Base-by-base conservation (phyloP, 2,329 filamentous ascomycete species). In the Albophoma yamanashiensis region DNA sequence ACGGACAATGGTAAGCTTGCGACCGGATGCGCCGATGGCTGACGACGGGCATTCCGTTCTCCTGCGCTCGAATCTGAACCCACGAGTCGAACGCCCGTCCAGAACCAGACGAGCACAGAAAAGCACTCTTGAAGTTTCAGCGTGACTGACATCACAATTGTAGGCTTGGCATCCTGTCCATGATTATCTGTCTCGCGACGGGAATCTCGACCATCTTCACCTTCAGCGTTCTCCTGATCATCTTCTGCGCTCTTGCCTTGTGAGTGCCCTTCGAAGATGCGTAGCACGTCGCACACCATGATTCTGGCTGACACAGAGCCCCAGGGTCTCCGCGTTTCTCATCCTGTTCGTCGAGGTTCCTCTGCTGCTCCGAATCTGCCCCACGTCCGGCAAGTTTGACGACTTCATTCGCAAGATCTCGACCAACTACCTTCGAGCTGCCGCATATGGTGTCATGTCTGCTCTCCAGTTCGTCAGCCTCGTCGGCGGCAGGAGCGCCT, bases 401-500 rank as follows among this genome's bases (percentile, higher is more conserved):
- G 79, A 78, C 66, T 88, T 92, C 73, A 93, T 99, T 75, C 92
- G 93, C 75, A 88, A 85, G 70, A 90, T 99, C 79, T 91, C 91
- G 64, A 96, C 92, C 62, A 97, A 97, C 80, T 97, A 92, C 79
- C 95, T 94, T 87, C 92, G 94, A 76, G 93, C 93, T 25, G 89
- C 80, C 61, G 88, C 96, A 71, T 99, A 99, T 76, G 76, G 78
- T 61, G 77, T 84, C 72, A 93, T 97, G 89, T 89, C 85, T 67
- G 71, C 88, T 57, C 74, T 96, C 55, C 92, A 97, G 75, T 97
- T 90, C 84, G 78, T 96, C 61, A 95, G 91, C 73, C 78, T 92
- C 64, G 80, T 89, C 62, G 69, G 78, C 27, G 72, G 76, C 55
- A 73, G 82, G 12, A 90, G 87, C 57, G 91, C 87, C 70, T 78